A percentile compares a stretch with the other conserved stretches of the same genome.
These are phyloP conservation scores for Phlyctochytrium planicorne DNA, from an alignment of 192 early-diverging fungal species.

Conservation along the genomic window DNA sequence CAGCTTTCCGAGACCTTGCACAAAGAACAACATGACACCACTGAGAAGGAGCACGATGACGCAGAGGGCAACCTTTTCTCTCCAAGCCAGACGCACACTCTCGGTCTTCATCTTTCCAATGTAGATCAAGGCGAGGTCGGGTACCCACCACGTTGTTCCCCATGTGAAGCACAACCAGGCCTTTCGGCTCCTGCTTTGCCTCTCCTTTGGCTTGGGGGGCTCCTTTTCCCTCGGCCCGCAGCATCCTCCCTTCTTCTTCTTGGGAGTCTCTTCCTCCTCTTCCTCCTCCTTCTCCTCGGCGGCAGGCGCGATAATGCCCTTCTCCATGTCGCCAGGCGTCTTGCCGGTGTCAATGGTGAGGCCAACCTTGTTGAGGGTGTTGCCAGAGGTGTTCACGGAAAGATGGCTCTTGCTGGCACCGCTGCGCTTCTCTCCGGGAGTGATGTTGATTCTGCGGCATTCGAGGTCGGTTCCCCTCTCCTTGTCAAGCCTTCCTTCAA, in stretches of 20 bases:
- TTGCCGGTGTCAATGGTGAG: not conserved
- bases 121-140: constrained; percentile 59
- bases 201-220: constrained; percentile 42
- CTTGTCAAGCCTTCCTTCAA: constrained; percentile 77
- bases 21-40: constrained; percentile 78
- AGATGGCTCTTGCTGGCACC: not conserved
- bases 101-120: constrained; percentile 72
- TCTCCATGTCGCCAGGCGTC: constrained; percentile 11
- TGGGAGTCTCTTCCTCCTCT: constrained; percentile 13
- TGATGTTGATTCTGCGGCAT: constrained; percentile 17
- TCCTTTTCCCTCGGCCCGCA: constrained; percentile 8
- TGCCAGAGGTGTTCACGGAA: not conserved
- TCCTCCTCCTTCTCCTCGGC: constrained; percentile 17
- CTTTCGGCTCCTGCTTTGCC: constrained; percentile 57
- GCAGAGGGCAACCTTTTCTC: constrained; percentile 94
- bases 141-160: constrained; percentile 81
- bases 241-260: constrained; percentile 5
- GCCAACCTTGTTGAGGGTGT: constrained; percentile 6
- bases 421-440: not conserved
- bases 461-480: constrained; percentile 38
- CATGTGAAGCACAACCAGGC: constrained; percentile 82
- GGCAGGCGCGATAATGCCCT: not conserved
- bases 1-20: constrained; percentile 51
- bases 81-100: constrained; percentile 91
- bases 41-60: constrained; percentile 79